Evolutionary conservation across 768 basidiomycete genomes (phyloP), one percentile per base, ranked within the genome.

Genomic region (Dioszegia crocea): DNA sequence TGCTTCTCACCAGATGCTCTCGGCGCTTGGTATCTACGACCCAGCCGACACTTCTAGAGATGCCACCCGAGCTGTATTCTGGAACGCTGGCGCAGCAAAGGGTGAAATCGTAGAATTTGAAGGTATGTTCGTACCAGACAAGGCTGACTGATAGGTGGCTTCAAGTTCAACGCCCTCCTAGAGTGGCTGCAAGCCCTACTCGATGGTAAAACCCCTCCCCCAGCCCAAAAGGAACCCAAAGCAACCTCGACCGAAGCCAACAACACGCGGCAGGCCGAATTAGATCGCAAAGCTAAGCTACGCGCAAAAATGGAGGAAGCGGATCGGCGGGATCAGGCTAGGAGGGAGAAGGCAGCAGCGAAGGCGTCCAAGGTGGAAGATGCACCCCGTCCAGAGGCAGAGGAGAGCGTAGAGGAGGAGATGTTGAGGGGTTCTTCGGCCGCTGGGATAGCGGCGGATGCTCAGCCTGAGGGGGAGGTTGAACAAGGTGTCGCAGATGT

Each of bases 91-190:
- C 11, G 60, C 56, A 1, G 82, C 84, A 8, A 77, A 83, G 10
- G 84, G 84, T 4, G 80, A 80, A 2, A 81, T 83, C 3, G 74
- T 85, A 24, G 80, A 81, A 56, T 93, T 88, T 67, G 80, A 88
- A 73, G 90, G 90, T 88, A 51, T 41, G 75, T 64, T 6, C 24
- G 33, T 17, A 14, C 33, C 52, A 16, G 12, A 23, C 33, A 23
- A 29, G 27, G 39, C 47, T 56, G 39, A 45, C 21, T 6, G 8
- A 54, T 27, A 66, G 90, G 89, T 40, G 75, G 81, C 33, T 82
- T 81, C 68, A 93, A 93, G 78, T 82, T 84, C 62, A 87, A 90
- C 52, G 81, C 86, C 2, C 79, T 94, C 39, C 52, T 82, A 82
- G 60, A 84, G 85, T 66, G 88, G 86, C 79, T 86, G 87, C 73